phyloP scores from a whole-genome alignment of 495 filamentous ascomycete genomes.

The Parachaetomium inaequale region DNA sequence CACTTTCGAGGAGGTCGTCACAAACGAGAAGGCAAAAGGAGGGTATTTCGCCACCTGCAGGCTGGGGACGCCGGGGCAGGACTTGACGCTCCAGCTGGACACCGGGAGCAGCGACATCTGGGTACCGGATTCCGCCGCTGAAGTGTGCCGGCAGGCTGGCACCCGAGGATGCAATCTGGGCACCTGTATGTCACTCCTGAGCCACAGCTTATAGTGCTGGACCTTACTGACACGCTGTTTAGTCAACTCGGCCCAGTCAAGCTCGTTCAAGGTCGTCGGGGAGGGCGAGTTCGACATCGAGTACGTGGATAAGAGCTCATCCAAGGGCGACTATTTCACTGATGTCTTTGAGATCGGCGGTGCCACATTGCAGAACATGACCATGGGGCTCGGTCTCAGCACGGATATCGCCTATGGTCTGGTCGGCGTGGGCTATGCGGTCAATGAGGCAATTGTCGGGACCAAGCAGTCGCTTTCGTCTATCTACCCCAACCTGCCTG shows the following conservation, averaged over 20 bases:
- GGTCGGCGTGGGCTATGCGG: slow-evolving; percentile 79
- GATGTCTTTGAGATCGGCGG: slow-evolving; percentile 74
- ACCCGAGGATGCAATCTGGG: slow-evolving; percentile 44
- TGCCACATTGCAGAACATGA: slow-evolving; percentile 60
- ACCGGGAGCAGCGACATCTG: slow-evolving; percentile 91
- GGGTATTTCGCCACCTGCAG: slow-evolving; percentile 68
- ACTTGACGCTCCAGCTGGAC: slow-evolving; percentile 66
- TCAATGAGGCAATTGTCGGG: slow-evolving; percentile 70
- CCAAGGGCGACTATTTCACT: slow-evolving; percentile 74
- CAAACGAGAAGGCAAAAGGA: slow-evolving; percentile 42
- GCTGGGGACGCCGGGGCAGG: slow-evolving; percentile 67
- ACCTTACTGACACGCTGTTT: slow-evolving; percentile 28
- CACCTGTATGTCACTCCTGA: slow-evolving; percentile 38
- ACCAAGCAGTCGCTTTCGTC: slow-evolving; percentile 32
- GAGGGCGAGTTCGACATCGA: slow-evolving; percentile 72
- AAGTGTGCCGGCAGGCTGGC: slow-evolving; percentile 48
- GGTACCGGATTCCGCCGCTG: slow-evolving; percentile 63
- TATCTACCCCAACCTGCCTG: slow-evolving; percentile 74
- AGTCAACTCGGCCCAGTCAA: slow-evolving; percentile 62
- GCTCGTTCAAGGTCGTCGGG: slow-evolving; percentile 62
- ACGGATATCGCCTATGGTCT: slow-evolving; percentile 74
- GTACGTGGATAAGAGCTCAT: slow-evolving; percentile 78
- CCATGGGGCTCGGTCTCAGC: slow-evolving; percentile 76
- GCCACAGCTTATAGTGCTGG: neutral
- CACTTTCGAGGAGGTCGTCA: slow-evolving; percentile 39